Conservation (phyloP, 2,329 filamentous ascomycete genomes). For the Colletotrichum cuscutae region DNA sequence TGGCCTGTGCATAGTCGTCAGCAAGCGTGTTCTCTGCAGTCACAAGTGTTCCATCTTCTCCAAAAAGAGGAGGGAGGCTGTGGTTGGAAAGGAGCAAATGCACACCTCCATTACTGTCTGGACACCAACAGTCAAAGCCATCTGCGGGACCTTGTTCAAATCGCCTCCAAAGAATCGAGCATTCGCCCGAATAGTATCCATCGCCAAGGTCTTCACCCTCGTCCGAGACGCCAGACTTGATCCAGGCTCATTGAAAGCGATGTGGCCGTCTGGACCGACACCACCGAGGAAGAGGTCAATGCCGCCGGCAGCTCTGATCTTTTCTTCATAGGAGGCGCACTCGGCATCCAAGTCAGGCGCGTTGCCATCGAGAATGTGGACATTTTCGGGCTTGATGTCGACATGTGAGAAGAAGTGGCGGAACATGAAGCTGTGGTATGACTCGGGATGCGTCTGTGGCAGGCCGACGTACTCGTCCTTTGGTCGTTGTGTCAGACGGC, state of each 20-base stretch:
- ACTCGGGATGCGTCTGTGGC: constrained; percentile 78
- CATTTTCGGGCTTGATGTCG: constrained; percentile 74
- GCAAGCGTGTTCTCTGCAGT: constrained; percentile 60
- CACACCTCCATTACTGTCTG: constrained; percentile 53
- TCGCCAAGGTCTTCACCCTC: constrained; percentile 80
- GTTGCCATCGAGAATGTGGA: constrained; percentile 80
- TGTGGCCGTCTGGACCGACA: constrained; percentile 81
- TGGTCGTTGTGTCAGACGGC: neutral
- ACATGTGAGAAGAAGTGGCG: constrained; percentile 82
- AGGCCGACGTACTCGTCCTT: constrained; percentile 82
- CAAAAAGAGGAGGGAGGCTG: constrained; percentile 37
- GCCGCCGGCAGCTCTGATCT: constrained; percentile 74
- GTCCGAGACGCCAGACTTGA: constrained; percentile 77
- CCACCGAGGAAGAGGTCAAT: constrained; percentile 83
- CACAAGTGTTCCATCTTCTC: constrained; percentile 62
- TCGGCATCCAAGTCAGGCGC: constrained; percentile 75
- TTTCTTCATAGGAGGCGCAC: constrained; percentile 77
- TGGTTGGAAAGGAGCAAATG: constrained; percentile 53
- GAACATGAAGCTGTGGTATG: constrained; percentile 87
- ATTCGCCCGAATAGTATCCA: constrained; percentile 82
- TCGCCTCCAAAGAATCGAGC: constrained; percentile 65
- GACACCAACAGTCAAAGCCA: constrained; percentile 46
- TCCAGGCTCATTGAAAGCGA: constrained; percentile 85
- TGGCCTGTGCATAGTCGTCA: constrained; percentile 75
- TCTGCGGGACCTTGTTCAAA: constrained; percentile 35